phyloP scores from a whole-genome alignment of 2,329 filamentous ascomycete genomes.

The Exophiala lecanii-corni region DNA sequence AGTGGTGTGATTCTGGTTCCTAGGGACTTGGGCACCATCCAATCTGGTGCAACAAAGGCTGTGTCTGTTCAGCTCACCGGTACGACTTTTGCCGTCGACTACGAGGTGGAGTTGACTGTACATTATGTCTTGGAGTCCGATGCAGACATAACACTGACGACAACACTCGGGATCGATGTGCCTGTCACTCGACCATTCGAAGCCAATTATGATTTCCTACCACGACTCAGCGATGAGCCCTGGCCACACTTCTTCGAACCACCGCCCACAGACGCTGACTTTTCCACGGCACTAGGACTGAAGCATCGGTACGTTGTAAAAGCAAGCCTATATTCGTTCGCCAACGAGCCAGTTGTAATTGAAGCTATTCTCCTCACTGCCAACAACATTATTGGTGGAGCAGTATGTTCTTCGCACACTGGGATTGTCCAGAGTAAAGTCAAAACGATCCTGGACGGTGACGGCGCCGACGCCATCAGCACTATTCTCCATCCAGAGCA shows the following conservation, averaged over 20 bases:
- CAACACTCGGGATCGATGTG: conserved; percentile 64
- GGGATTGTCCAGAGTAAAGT: conserved; percentile 16
- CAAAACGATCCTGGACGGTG: neutral
- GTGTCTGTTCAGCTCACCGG: conserved; percentile 47
- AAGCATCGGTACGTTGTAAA: conserved; percentile 76
- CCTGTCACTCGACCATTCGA: conserved; percentile 80
- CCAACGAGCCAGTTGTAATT: conserved; percentile 56
- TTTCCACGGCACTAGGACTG: conserved; percentile 51
- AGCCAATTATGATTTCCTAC: conserved; percentile 81
- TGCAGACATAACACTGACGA: conserved; percentile 72
- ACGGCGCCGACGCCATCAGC: conserved; percentile 11
- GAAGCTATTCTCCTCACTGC: conserved; percentile 63
- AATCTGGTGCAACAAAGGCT: conserved; percentile 30
- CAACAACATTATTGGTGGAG: conserved; percentile 57
- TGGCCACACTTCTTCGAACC: conserved; percentile 84
- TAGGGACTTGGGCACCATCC: conserved; percentile 26
- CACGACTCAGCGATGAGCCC: conserved; percentile 67
- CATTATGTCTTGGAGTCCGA: conserved; percentile 78
- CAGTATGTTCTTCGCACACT: conserved; percentile 49
- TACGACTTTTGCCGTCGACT: conserved; percentile 50
- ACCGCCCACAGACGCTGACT: conserved; percentile 8
- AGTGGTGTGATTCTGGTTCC: conserved; percentile 11
- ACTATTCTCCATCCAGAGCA: conserved; percentile 57
- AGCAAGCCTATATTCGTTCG: conserved; percentile 70
- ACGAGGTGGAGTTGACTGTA: conserved; percentile 67